Percentiles rank a stretch among this genome's conserved stretches.
These are phyloP conservation scores for Eimeria falciformis DNA, from an alignment of 169 alveolate genomes.

Conservation along the genomic window DNA sequence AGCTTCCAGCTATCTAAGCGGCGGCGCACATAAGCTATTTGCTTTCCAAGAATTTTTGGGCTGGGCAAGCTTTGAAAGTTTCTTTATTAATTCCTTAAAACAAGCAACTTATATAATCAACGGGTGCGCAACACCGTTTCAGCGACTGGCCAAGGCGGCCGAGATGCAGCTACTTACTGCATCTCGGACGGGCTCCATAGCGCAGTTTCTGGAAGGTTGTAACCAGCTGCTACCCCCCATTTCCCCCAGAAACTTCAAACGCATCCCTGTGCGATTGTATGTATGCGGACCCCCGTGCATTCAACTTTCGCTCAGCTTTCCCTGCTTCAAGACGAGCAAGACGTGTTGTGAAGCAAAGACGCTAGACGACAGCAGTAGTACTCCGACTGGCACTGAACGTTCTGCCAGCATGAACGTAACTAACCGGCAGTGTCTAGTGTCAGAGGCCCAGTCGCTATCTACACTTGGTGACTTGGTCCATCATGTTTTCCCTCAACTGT, in stretches of 20 bases:
- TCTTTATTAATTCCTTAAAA: constrained; percentile 62
- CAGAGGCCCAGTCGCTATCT: constrained; percentile 17
- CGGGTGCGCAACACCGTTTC: constrained; percentile 75
- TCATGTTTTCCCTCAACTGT: constrained; percentile 64
- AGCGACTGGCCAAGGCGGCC: constrained; percentile 65
- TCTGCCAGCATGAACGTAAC: neutral
- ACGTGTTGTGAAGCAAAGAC: neutral
- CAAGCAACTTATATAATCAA: constrained; percentile 70
- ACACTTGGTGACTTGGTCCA: constrained; percentile 76
- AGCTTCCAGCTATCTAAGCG: constrained; percentile 60
- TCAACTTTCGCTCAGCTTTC: constrained; percentile 68
- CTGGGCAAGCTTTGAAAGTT: constrained; percentile 72
- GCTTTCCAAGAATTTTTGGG: constrained; percentile 53
- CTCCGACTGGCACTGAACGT: neutral
- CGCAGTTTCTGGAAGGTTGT: constrained; percentile 50
- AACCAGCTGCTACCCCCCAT: constrained; percentile 55
- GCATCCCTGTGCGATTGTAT: constrained; percentile 63
- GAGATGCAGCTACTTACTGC: constrained; percentile 73
- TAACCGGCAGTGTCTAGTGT: neutral
- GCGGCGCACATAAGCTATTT: constrained; percentile 42
- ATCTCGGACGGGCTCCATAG: constrained; percentile 29
- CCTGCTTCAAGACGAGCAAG: constrained; percentile 37
- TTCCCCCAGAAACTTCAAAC: constrained; percentile 35
- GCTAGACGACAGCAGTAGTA: constrained; percentile 6
- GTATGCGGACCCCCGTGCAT: constrained; percentile 61